Percentiles rank a stretch among this genome's conserved stretches.
These are phyloP conservation scores for Bidens hawaiensis DNA, from an alignment of 140 eudicot species.

Conservation along the genomic window DNA sequence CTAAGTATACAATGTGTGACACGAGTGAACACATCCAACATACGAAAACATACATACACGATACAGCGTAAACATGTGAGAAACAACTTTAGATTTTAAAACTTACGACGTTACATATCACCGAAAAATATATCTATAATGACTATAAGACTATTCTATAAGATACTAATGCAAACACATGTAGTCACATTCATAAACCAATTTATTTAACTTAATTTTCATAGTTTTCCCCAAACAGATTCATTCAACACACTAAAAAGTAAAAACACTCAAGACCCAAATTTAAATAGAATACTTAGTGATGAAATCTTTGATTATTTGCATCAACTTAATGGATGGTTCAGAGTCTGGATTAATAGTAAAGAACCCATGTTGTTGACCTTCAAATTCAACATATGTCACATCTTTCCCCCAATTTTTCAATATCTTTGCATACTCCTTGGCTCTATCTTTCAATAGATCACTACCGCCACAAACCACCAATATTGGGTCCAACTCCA, in stretches of 20 bases:
- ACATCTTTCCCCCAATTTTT: constrained; percentile 43
- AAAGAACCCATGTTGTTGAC: constrained; percentile 60
- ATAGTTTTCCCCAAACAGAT: background rate
- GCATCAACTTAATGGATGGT: constrained; percentile 41
- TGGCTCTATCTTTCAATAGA: constrained; percentile 47
- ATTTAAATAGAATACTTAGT: constrained; percentile 25
- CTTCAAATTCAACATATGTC: constrained; percentile 51
- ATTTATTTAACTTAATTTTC: background rate
- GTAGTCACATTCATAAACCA: no score
- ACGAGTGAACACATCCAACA: no score
- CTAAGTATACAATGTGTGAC: no score
- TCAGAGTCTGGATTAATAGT: constrained; percentile 37
- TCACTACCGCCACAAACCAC: constrained; percentile 58
- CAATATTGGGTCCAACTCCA: constrained; percentile 50
- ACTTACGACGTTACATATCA: no score
- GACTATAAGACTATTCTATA: no score
- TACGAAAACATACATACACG: no score
- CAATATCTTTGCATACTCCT: constrained; percentile 46
- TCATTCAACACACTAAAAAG: background rate
- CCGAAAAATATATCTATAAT: no score
- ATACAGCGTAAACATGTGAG: no score
- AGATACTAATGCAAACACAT: no score
- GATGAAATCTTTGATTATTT: constrained; percentile 40
- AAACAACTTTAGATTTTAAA: no score
- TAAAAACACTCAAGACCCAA: background rate